A percentile compares a stretch with the other conserved stretches of the same genome.
These are phyloP conservation scores for Saccharomycopsis amapae DNA, from an alignment of 805 yeast genomes.

Conservation along the genomic window DNA sequence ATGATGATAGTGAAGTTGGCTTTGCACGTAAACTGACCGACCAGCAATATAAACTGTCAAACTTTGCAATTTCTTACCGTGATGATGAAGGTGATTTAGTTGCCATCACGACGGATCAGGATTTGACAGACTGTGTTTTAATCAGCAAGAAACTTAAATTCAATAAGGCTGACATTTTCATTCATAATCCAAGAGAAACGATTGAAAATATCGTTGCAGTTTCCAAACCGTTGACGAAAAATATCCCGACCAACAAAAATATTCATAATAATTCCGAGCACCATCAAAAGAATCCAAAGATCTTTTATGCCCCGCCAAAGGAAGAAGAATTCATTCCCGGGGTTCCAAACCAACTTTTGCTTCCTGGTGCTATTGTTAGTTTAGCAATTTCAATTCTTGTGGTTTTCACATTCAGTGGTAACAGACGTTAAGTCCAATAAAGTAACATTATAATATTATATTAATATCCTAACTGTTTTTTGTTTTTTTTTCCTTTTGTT, in stretches of 20 bases:
- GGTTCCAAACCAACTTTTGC: conserved; percentile 49
- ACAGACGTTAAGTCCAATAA: conserved; percentile 25
- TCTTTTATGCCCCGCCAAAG: background rate
- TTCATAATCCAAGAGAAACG: conserved; percentile 58
- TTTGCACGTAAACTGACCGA: background rate
- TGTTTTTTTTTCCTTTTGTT: too few species aligned
- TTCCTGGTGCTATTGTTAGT: conserved; percentile 57
- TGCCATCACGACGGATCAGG: conserved; percentile 66
- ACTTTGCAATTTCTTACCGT: conserved; percentile 63
- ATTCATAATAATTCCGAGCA: background rate
- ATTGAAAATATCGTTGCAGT: conserved; percentile 25
- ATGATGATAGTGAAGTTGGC: conserved; percentile 18
- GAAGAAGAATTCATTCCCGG: conserved; percentile 36
- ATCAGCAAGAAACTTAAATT: conserved; percentile 41
- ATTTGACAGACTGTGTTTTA: conserved; percentile 64
- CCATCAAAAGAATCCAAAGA: background rate
- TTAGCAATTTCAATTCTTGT: conserved; percentile 53
- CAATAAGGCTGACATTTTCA: conserved; percentile 62
- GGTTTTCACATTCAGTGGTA: conserved; percentile 51
- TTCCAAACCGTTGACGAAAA: background rate
- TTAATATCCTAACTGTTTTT: too few species aligned
- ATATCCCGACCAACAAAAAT: background rate
- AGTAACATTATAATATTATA: too few species aligned
- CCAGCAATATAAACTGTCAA: conserved; percentile 23
- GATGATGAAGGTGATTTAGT: conserved; percentile 85